Evolutionary conservation across 2,329 filamentous ascomycete genomes (phyloP).

Genomic region (Trichoderma simmonsii): DNA sequence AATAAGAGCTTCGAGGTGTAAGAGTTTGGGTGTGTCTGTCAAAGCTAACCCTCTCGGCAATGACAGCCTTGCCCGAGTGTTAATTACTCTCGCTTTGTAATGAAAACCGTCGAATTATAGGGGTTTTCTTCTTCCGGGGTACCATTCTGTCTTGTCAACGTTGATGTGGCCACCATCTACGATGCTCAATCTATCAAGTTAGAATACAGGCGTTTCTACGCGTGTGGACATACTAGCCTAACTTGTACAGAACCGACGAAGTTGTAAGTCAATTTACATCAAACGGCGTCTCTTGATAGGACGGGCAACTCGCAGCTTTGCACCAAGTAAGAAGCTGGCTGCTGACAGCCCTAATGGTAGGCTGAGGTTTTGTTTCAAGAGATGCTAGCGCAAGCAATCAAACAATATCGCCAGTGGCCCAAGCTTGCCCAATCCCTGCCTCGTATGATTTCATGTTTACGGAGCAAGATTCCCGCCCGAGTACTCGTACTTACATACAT

Average conservation of each 20-base stretch:
- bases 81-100: not conserved
- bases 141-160: not conserved
- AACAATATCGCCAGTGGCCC: constrained; percentile 1
- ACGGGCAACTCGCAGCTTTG: not conserved
- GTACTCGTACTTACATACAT: not conserved
- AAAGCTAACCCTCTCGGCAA: not conserved
- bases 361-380: constrained; percentile 11
- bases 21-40: not conserved
- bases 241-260: not conserved
- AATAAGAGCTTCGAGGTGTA: not conserved
- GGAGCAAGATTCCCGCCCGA: not conserved
- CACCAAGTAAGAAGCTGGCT: not conserved
- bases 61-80: not conserved
- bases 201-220: not conserved
- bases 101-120: not conserved
- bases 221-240: not conserved
- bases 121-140: not conserved
- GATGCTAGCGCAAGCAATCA: constrained; percentile 4
- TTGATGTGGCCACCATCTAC: not conserved
- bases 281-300: not conserved
- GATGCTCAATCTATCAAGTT: not conserved
- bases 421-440: constrained; percentile 11
- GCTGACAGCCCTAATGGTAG: constrained; percentile 12
- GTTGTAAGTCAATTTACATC: not conserved
- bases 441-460: constrained; percentile 13